phyloP scores from a whole-genome alignment of 129 eudicot genomes.

The Apium graveolens region DNA sequence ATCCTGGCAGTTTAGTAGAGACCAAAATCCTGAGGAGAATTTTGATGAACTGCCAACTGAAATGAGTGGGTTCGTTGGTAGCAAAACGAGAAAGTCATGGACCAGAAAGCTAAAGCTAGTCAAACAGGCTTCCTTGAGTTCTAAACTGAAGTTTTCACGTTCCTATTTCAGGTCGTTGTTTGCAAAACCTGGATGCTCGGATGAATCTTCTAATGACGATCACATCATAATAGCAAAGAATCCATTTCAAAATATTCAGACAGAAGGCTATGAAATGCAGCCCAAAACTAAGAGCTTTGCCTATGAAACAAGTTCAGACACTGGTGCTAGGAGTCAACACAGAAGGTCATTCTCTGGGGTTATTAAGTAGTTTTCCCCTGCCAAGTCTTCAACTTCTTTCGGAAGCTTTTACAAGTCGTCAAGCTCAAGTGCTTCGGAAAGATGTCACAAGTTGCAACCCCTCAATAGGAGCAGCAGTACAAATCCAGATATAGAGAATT shows the following conservation, averaged over 20 bases:
- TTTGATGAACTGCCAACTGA: slow-evolving; percentile 27
- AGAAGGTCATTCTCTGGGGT: slow-evolving; percentile 88
- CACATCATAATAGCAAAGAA: slow-evolving; percentile 8
- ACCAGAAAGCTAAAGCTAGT: slow-evolving; percentile 54
- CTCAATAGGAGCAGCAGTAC: slow-evolving; percentile 47
- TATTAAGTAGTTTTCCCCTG: slow-evolving; percentile 45
- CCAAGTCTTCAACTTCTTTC: slow-evolving; percentile 31
- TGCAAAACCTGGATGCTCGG: slow-evolving; percentile 43
- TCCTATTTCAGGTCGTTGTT: slow-evolving; percentile 70
- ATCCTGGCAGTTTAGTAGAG: slow-evolving; percentile 71
- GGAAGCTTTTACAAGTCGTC: slow-evolving; percentile 33
- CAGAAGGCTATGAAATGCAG: slow-evolving; percentile 22
- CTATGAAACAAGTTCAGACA: slow-evolving; percentile 29
- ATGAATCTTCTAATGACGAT: slow-evolving; percentile 19
- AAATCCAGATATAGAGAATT: slow-evolving; percentile 55
- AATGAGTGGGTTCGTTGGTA: slow-evolving; percentile 1
- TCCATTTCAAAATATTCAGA: slow-evolving; percentile 24
- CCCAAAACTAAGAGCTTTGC: slow-evolving; percentile 22
- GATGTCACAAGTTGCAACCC: slow-evolving; percentile 27
- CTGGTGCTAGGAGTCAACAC: slow-evolving; percentile 27
- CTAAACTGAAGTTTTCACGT: slow-evolving; percentile 54
- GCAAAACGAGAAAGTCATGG: slow-evolving; percentile 54
- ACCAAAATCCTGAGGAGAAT: slow-evolving; percentile 57
- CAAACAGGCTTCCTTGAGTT: slow-evolving; percentile 44
- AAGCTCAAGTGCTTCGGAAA: slow-evolving; percentile 23